Conservation (phyloP, 176 grass and related monocot genomes). For the Ananas comosus region DNA sequence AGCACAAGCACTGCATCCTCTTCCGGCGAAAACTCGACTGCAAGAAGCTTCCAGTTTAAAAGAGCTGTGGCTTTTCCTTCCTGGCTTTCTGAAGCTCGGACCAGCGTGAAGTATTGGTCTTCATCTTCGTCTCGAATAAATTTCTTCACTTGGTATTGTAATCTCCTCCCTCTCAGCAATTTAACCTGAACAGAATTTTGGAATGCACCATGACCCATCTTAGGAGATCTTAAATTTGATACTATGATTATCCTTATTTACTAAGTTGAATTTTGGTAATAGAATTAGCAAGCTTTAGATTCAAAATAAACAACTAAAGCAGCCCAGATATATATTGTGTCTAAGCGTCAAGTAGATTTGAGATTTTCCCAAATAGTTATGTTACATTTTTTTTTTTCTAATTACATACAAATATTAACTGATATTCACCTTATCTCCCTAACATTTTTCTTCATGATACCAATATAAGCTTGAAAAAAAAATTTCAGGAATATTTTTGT, state of each 20-base stretch:
- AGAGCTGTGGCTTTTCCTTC: constrained; percentile 59
- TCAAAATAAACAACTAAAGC: background rate
- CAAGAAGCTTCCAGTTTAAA: constrained; percentile 72
- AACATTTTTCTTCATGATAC: no score
- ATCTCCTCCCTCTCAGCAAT: constrained; percentile 56
- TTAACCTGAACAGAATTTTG: constrained; percentile 34
- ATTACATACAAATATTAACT: no score
- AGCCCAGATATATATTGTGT: no score
- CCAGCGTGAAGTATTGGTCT: constrained; percentile 57
- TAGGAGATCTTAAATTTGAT: constrained; percentile 12
- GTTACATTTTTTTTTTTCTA: no score
- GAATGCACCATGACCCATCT: constrained; percentile 7
- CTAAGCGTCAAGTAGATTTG: background rate
- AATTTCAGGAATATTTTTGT: no score
- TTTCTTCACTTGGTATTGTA: constrained; percentile 61
- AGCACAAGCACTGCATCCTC: constrained; percentile 69
- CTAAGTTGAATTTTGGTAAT: background rate
- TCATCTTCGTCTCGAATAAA: constrained; percentile 33
- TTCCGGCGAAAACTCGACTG: constrained; percentile 66
- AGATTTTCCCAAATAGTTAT: background rate
- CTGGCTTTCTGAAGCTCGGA: constrained; percentile 41
- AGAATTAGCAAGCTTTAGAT: background rate
- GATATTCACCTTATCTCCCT: no score
- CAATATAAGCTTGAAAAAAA: no score
- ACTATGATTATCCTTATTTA: background rate